Conservation (phyloP, 192 early-diverging fungal genomes). For the Backusella circina region DNA sequence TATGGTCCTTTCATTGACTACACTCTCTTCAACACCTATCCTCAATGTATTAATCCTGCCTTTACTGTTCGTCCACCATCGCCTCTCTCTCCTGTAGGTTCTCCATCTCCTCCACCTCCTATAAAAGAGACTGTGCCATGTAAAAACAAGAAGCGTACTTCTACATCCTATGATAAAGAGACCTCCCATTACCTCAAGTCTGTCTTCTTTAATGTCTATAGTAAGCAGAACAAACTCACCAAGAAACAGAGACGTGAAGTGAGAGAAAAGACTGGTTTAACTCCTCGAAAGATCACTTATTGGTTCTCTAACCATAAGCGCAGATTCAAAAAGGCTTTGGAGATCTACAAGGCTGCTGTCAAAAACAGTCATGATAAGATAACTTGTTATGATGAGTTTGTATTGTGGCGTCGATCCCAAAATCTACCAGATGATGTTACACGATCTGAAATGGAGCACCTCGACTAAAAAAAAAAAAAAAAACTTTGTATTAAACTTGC, state of each 20-base stretch:
- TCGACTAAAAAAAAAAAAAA: slow-evolving; percentile 5
- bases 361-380: background rate
- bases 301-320: slow-evolving; percentile 36
- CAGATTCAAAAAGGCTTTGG: slow-evolving; percentile 4
- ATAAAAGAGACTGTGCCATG: background rate
- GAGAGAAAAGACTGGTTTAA: slow-evolving; percentile 15
- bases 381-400: background rate
- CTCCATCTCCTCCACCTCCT: background rate
- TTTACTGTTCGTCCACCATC: background rate
- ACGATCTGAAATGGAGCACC: background rate
- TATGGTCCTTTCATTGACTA: background rate
- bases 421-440: slow-evolving; percentile 1
- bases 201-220: slow-evolving; percentile 21
- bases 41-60: background rate
- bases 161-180: slow-evolving; percentile 13
- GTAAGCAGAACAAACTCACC: slow-evolving; percentile 17
- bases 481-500: background rate
- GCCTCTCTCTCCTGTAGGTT: background rate
- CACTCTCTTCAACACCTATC: background rate
- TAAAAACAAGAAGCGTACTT: slow-evolving; percentile 1
- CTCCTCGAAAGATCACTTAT: slow-evolving; percentile 29
- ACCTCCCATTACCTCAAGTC: slow-evolving; percentile 16
- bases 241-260: slow-evolving; percentile 13
- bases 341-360: background rate
- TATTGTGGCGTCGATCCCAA: background rate